These are phyloP conservation scores for Dothideomycetes sp. DNA, from an alignment of 2,329 filamentous ascomycete genomes.

Conservation along the genomic window DNA sequence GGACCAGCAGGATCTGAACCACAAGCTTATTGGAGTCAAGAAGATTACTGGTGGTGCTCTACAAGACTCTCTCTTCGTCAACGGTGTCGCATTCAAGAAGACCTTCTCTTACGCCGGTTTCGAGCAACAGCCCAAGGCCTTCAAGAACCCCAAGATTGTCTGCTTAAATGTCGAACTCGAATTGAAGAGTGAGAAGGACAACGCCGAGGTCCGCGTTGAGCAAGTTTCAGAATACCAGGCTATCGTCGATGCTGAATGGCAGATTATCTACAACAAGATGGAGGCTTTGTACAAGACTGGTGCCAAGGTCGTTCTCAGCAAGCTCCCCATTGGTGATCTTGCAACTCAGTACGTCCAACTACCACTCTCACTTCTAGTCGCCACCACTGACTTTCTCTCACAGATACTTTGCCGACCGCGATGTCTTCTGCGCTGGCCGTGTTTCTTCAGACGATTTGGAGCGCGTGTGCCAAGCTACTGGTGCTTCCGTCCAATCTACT, in stretches of 20 bases:
- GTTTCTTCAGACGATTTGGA: conserved; percentile 89
- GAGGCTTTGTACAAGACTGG: conserved; percentile 89
- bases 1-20: conserved; percentile 94
- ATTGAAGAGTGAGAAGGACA: conserved; percentile 98
- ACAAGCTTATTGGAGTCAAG: conserved; percentile 96
- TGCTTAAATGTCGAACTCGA: conserved; percentile 97
- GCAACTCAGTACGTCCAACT: conserved; percentile 62
- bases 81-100: conserved; percentile 99
- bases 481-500: conserved; percentile 85
- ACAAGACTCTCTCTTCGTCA: conserved; percentile 92
- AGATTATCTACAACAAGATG: conserved; percentile 99
- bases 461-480: conserved; percentile 88
- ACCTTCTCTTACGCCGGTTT: conserved; percentile 98
- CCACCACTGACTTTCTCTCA: conserved; percentile 1
- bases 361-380: not conserved
- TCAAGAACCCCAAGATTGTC: conserved; percentile 89
- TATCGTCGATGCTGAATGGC: conserved; percentile 98
- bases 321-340: conserved; percentile 92
- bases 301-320: conserved; percentile 94
- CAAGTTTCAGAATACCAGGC: conserved; percentile 99
- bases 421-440: conserved; percentile 95
- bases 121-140: conserved; percentile 96
- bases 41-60: conserved; percentile 95
- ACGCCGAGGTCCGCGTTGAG: conserved; percentile 94
- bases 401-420: conserved; percentile 88